phyloP scores from a whole-genome alignment of 169 alveolate genomes.

The Babesia sp. region DNA sequence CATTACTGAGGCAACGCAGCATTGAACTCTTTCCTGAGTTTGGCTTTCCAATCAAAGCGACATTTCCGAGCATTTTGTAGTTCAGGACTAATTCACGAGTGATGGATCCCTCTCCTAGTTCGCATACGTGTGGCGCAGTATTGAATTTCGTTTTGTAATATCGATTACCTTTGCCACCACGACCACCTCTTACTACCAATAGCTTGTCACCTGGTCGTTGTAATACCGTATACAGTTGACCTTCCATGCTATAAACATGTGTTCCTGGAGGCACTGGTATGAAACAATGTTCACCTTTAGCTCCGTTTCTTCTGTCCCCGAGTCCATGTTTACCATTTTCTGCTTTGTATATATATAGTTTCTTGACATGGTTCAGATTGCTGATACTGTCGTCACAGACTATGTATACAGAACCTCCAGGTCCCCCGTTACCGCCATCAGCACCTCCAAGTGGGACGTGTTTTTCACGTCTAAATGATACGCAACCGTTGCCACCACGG shows the following conservation, averaged over 20 bases:
- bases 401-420: slow-evolving; percentile 88
- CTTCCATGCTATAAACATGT: slow-evolving; percentile 75
- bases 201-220: slow-evolving; percentile 61
- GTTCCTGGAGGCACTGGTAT: slow-evolving; percentile 88
- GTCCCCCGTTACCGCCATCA: slow-evolving; percentile 94
- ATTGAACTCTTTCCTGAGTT: slow-evolving; percentile 82
- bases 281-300: slow-evolving; percentile 81
- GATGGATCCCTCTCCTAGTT: slow-evolving; percentile 77
- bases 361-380: slow-evolving; percentile 73
- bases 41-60: slow-evolving; percentile 90
- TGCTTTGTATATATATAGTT: slow-evolving; percentile 75
- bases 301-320: slow-evolving; percentile 63
- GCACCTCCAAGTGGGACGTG: slow-evolving; percentile 84
- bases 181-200: slow-evolving; percentile 86
- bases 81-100: slow-evolving; percentile 60
- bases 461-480: slow-evolving; percentile 80
- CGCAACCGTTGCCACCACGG: slow-evolving; percentile 89
- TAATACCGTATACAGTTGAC: slow-evolving; percentile 34
- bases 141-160: slow-evolving; percentile 72
- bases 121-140: slow-evolving; percentile 53
- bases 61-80: slow-evolving; percentile 82
- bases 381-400: slow-evolving; percentile 70
- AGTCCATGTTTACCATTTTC: slow-evolving; percentile 78
- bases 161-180: slow-evolving; percentile 90
- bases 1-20: slow-evolving; percentile 51